Percentiles rank a stretch among this genome's conserved stretches.
Conservation (phyloP, 148 eudicot genomes). For the Polygonum maritimum region DNA sequence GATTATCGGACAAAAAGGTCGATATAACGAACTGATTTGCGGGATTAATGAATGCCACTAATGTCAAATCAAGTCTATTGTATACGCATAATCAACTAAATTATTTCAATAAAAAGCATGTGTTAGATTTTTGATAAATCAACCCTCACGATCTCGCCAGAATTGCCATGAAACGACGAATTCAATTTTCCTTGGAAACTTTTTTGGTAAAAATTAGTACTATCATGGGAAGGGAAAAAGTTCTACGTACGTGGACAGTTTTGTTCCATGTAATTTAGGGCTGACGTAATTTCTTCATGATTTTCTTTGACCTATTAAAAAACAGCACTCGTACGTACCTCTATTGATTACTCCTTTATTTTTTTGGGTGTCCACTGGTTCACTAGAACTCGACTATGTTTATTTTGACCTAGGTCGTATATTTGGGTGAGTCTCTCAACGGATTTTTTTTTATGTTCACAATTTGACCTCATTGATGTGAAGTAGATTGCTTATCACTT, state of each 20-base stretch:
- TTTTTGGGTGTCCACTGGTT: no score
- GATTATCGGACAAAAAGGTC: neutral
- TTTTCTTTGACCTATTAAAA: neutral
- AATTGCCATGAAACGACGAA: neutral
- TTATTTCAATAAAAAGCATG: neutral
- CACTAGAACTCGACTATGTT: no score
- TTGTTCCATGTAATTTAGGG: neutral
- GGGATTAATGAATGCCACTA: neutral
- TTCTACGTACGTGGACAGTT: neutral
- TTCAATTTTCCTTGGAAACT: neutral
- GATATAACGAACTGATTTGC: slow-evolving; percentile 4
- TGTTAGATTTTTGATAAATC: neutral
- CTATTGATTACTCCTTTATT: no score
- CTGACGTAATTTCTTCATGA: slow-evolving; percentile 1
- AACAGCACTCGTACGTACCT: neutral
- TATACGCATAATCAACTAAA: neutral
- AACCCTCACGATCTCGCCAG: neutral
- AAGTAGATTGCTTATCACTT: no score
- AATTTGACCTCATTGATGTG: no score
- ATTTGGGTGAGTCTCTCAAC: no score
- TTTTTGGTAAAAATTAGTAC: neutral
- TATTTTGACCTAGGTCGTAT: no score
- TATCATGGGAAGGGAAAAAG: neutral
- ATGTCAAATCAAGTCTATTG: slow-evolving; percentile 1
- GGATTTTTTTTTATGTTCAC: no score